Evolutionary conservation across 768 basidiomycete genomes (phyloP).

Genomic region (Tylopilus vinaceipallidus): DNA sequence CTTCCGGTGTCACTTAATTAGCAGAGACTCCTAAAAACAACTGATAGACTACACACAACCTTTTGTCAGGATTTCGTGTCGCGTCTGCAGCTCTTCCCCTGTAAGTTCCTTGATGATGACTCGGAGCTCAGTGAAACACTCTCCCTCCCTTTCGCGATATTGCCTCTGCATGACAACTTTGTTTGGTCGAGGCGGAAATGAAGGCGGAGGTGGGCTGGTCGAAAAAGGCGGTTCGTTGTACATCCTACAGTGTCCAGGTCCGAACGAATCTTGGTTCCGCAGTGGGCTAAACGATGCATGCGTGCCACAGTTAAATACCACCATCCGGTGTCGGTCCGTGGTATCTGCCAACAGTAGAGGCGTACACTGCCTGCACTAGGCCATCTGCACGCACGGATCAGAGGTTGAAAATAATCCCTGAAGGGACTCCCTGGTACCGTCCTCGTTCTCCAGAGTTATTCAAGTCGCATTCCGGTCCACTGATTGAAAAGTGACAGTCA

Average conservation of each 20-base stretch:
- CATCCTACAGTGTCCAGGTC: constrained; percentile 2
- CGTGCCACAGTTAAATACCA: not conserved
- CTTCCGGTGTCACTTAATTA: constrained; percentile 4
- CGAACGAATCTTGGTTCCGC: not conserved
- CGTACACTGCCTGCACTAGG: not conserved
- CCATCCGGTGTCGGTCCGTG: not conserved
- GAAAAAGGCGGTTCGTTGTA: too few species aligned
- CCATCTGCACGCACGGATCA: not conserved
- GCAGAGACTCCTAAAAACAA: not conserved
- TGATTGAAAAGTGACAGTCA: too few species aligned
- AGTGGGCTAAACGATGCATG: not conserved
- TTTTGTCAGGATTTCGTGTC: constrained; percentile 23
- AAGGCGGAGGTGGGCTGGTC: too few species aligned
- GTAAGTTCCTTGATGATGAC: constrained; percentile 18
- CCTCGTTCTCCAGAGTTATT: not conserved
- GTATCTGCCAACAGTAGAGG: not conserved
- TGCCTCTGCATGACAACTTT: constrained; percentile 18
- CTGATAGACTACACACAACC: constrained; percentile 10
- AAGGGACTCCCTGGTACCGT: not conserved
- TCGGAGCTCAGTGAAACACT: constrained; percentile 14
- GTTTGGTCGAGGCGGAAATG: not conserved
- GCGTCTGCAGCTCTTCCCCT: constrained; percentile 12
- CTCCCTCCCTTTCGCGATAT: constrained; percentile 25
- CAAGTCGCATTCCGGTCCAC: not conserved
- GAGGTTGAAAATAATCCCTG: not conserved